phyloP scores from a whole-genome alignment of 208 protist genomes.

The Trypanosoma cruzi region DNA sequence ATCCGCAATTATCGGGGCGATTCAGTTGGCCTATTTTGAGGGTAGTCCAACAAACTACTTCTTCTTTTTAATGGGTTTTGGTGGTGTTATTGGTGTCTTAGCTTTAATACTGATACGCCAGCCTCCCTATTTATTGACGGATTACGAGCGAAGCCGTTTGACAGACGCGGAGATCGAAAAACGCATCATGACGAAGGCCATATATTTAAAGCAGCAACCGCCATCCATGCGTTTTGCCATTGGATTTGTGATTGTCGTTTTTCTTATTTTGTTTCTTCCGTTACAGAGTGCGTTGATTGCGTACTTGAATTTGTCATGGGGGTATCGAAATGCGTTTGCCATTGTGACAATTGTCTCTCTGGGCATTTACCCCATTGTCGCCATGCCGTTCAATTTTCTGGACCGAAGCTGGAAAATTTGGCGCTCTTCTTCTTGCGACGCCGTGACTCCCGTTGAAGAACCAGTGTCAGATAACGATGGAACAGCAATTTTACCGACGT shows the following conservation, averaged over 20 bases:
- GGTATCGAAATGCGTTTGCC: constrained; percentile 17
- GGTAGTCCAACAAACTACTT: constrained; percentile 57
- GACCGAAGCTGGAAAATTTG: constrained; percentile 21
- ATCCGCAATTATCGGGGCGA: constrained; percentile 66
- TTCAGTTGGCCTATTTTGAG: constrained; percentile 76
- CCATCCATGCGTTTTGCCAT: constrained; percentile 26
- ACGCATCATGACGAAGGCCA: constrained; percentile 39
- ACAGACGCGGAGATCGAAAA: constrained; percentile 33
- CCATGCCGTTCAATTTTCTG: constrained; percentile 19
- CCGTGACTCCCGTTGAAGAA: no score
- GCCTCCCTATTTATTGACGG: constrained; percentile 74
- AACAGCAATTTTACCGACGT: not conserved
- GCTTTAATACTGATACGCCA: constrained; percentile 54
- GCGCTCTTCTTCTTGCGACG: not conserved
- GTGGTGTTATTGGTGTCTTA: constrained; percentile 40
- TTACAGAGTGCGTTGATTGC: constrained; percentile 52
- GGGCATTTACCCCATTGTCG: constrained; percentile 7
- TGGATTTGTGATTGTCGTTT: constrained; percentile 23
- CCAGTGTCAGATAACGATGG: no score
- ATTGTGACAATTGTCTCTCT: constrained; percentile 9
- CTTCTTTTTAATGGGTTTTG: constrained; percentile 52
- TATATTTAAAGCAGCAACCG: constrained; percentile 27
- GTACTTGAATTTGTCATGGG: constrained; percentile 33
- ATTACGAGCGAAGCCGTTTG: constrained; percentile 47
- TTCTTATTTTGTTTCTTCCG: constrained; percentile 25